Evolutionary conservation across 2,329 filamentous ascomycete genomes (phyloP).

Genomic region (Penicillium janthinellum): DNA sequence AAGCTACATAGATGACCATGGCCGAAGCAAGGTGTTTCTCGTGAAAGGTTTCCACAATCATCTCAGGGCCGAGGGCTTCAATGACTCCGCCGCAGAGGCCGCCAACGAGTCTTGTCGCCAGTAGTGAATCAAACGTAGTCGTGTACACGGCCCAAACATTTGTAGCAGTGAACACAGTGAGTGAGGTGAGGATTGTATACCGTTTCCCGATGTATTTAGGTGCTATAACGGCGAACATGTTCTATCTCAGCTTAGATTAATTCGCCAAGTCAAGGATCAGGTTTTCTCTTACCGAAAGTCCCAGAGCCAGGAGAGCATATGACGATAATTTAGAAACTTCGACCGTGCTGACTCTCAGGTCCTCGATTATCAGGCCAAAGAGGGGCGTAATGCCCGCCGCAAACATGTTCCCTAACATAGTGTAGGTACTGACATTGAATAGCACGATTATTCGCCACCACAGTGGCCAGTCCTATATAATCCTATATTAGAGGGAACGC

Average conservation of each 20-base stretch:
- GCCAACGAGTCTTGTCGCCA: neutral
- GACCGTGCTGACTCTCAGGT: neutral
- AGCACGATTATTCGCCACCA: neutral
- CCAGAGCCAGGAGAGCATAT: neutral
- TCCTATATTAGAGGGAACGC: slow-evolving; percentile 35
- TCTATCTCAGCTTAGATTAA: neutral
- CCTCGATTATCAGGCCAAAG: neutral
- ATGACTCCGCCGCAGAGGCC: neutral
- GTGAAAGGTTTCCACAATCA: neutral
- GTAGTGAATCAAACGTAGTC: neutral
- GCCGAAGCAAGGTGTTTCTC: neutral
- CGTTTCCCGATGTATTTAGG: neutral
- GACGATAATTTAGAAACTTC: neutral
- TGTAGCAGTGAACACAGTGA: neutral
- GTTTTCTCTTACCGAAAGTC: neutral
- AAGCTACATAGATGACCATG: neutral
- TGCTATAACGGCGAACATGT: neutral
- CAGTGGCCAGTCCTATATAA: neutral
- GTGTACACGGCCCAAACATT: neutral
- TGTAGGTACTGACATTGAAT: neutral
- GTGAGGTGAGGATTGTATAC: neutral
- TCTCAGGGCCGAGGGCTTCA: neutral
- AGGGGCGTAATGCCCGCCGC: neutral
- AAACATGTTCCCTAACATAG: neutral
- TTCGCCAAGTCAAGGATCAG: neutral